These are phyloP conservation scores for Thalassiosira hispida DNA, from an alignment of 352 stramenopile genomes.

Conservation along the genomic window DNA sequence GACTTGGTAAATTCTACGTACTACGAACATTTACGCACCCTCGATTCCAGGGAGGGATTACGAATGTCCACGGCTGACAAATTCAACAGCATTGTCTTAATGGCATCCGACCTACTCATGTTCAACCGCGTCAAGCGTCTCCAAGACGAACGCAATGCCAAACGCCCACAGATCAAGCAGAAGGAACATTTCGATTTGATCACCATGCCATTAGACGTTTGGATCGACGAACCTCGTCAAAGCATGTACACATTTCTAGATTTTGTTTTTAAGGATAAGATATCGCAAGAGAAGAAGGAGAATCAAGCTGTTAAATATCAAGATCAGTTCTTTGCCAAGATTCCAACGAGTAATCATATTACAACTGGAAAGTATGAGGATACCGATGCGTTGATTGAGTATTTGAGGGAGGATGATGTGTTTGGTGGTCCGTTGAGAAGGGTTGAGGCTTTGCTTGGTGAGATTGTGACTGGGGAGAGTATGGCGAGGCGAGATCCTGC, in stretches of 20 bases:
- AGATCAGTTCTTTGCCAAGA: background rate
- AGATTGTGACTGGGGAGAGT: background rate
- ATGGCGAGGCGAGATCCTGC: too few species aligned
- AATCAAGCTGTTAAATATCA: background rate
- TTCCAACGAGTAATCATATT: background rate
- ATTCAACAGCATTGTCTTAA: background rate
- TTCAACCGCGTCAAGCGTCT: background rate
- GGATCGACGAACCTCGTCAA: background rate
- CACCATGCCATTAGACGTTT: constrained; percentile 1
- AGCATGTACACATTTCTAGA: background rate
- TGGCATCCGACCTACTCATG: background rate
- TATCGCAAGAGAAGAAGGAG: background rate
- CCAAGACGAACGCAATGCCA: background rate
- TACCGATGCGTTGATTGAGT: background rate
- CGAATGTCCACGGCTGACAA: background rate
- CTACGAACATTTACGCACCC: background rate
- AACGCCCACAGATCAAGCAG: background rate
- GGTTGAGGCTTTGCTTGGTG: background rate
- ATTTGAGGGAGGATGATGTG: background rate
- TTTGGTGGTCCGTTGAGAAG: background rate
- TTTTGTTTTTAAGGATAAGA: background rate
- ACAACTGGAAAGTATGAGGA: background rate
- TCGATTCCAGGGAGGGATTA: background rate
- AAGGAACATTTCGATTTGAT: background rate
- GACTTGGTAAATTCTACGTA: background rate